Conservation (phyloP, 2,329 filamentous ascomycete species). For the Stemphylium beticola region DNA sequence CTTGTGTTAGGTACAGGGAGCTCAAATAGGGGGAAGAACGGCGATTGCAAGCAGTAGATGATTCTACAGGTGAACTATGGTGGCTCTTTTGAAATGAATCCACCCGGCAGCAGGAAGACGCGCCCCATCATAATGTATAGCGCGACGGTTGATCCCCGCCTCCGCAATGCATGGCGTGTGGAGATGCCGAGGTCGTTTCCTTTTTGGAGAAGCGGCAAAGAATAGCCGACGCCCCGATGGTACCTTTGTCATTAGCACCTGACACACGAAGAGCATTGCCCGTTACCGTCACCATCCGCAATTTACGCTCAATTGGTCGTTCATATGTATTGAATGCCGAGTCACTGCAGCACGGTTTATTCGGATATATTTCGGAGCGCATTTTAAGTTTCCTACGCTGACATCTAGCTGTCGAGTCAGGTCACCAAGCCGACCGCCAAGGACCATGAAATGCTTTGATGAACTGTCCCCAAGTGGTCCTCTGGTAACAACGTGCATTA, state of each 20-base stretch:
- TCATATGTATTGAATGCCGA: too few species aligned
- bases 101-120: conserved; percentile 3
- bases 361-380: too few species aligned
- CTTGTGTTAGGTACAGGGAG: neutral
- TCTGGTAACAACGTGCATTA: too few species aligned
- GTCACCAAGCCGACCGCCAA: too few species aligned
- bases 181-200: conserved; percentile 35
- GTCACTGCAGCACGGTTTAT: too few species aligned
- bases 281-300: too few species aligned
- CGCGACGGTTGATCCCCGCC: conserved; percentile 22
- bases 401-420: too few species aligned
- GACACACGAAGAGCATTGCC: neutral
- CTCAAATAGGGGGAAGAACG: conserved; percentile 6
- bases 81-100: neutral
- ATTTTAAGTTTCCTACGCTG: too few species aligned
- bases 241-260: neutral
- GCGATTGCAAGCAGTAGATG: neutral
- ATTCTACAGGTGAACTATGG: neutral
- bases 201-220: conserved; percentile 23
- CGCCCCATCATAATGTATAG: conserved; percentile 21
- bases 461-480: too few species aligned
- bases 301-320: too few species aligned
- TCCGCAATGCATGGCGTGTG: conserved; percentile 22
- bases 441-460: too few species aligned
- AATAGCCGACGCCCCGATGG: conserved; percentile 24